Evolutionary conservation across 805 yeast species (phyloP).

Genomic region (Ogataea degrootiae): DNA sequence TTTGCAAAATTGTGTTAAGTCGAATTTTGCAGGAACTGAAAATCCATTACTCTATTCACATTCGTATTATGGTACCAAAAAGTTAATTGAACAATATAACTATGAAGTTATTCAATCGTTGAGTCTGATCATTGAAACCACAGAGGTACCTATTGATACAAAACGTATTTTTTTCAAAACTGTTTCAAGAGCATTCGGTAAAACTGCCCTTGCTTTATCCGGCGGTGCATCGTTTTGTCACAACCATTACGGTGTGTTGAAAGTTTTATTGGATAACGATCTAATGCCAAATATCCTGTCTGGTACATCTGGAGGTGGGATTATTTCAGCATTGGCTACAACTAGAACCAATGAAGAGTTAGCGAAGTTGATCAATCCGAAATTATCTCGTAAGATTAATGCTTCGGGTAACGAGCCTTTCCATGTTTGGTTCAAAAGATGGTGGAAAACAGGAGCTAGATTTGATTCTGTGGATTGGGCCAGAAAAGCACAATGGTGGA

Average conservation of each 20-base stretch:
- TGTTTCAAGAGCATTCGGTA: slow-evolving; percentile 62
- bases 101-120: slow-evolving; percentile 47
- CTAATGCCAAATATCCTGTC: slow-evolving; percentile 62
- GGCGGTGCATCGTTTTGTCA: slow-evolving; percentile 82
- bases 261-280: slow-evolving; percentile 64
- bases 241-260: slow-evolving; percentile 71
- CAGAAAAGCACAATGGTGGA: slow-evolving; percentile 59
- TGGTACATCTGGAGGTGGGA: slow-evolving; percentile 81
- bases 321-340: slow-evolving; percentile 68
- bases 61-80: slow-evolving; percentile 70
- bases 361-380: slow-evolving; percentile 48
- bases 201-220: slow-evolving; percentile 63
- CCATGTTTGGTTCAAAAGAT: slow-evolving; percentile 55
- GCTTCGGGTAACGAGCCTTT: slow-evolving; percentile 62
- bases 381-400: slow-evolving; percentile 56
- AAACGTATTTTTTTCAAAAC: slow-evolving; percentile 53
- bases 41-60: slow-evolving; percentile 68
- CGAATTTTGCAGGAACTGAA: slow-evolving; percentile 77
- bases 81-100: slow-evolving; percentile 51
- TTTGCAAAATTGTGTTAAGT: slow-evolving; percentile 62
- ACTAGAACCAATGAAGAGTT: slow-evolving; percentile 69
- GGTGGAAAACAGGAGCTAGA: slow-evolving; percentile 73
- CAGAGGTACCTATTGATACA: slow-evolving; percentile 31
- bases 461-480: slow-evolving; percentile 79
- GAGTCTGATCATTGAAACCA: slow-evolving; percentile 36